Evolutionary conservation across 352 stramenopile species (phyloP).

Genomic region (Phytophthora foliorum): DNA sequence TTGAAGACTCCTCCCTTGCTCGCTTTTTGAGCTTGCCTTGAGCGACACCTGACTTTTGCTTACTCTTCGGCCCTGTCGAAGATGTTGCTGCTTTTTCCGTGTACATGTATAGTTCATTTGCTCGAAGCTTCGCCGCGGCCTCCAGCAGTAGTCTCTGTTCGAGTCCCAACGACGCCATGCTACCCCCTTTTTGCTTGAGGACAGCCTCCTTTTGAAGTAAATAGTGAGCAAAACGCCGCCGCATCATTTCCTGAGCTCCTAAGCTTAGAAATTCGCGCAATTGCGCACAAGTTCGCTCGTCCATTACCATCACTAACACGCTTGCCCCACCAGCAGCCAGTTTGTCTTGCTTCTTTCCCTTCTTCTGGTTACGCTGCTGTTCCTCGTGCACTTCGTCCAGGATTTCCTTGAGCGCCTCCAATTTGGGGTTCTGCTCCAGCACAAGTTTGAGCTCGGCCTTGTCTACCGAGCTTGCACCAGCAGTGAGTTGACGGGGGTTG

Average conservation of each 20-base stretch:
- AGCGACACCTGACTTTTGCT: conserved; percentile 11
- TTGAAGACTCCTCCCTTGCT: conserved; percentile 29
- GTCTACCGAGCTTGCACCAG: conserved; percentile 20
- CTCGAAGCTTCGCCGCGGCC: conserved; percentile 53
- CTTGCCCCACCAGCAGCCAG: conserved; percentile 48
- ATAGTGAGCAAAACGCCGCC: conserved; percentile 84
- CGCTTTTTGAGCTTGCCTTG: conserved; percentile 47
- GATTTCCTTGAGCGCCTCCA: conserved; percentile 92
- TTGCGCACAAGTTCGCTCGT: conserved; percentile 89
- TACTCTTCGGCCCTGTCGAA: conserved; percentile 19
- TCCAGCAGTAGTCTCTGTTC: conserved; percentile 79
- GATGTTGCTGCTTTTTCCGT: conserved; percentile 30
- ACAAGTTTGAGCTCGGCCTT: conserved; percentile 65
- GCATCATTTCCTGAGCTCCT: conserved; percentile 86
- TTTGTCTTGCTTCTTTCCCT: conserved; percentile 33
- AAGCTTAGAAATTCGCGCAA: conserved; percentile 86
- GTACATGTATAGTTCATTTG: conserved; percentile 57
- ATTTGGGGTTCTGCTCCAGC: conserved; percentile 96
- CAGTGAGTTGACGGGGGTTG: conserved; percentile 39
- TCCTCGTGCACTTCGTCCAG: conserved; percentile 93
- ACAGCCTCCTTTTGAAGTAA: conserved; percentile 73
- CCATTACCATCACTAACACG: conserved; percentile 89
- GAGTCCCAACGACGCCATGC: conserved; percentile 45
- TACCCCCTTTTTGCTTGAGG: conserved; percentile 64
- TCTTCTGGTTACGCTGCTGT: conserved; percentile 19